A percentile compares a stretch with the other conserved stretches of the same genome.
These are phyloP conservation scores for Erythrobasidium yunnanense DNA, from an alignment of 768 basidiomycete genomes.

Conservation along the genomic window DNA sequence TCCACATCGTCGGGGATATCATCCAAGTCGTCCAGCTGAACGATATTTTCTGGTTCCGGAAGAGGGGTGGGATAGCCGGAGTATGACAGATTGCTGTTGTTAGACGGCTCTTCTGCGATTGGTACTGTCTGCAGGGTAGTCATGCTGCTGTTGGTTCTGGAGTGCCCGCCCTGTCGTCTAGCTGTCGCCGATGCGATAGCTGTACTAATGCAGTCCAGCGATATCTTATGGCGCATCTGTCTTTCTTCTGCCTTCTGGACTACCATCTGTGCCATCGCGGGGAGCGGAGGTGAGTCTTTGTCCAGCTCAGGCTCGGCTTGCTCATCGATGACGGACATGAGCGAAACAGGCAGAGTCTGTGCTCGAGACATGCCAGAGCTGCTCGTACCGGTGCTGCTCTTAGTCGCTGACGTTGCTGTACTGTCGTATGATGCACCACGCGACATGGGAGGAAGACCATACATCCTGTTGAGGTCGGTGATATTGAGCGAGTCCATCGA, in stretches of 20 bases:
- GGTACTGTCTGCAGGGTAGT: neutral
- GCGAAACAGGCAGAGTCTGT: neutral
- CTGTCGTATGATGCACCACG: neutral
- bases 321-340: neutral
- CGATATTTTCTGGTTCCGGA: conserved; percentile 1
- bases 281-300: neutral
- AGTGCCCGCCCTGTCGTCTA: conserved; percentile 14
- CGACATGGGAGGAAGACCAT: neutral
- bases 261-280: neutral
- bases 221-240: conserved; percentile 35
- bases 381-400: neutral
- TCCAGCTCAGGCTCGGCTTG: neutral
- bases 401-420: neutral
- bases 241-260: conserved; percentile 12
- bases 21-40: conserved; percentile 39
- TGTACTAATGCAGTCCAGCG: conserved; percentile 36
- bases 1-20: conserved; percentile 33
- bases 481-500: conserved; percentile 25
- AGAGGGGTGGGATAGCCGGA: conserved; percentile 5
- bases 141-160: conserved; percentile 6
- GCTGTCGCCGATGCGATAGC: conserved; percentile 36
- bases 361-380: neutral
- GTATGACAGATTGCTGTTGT: neutral
- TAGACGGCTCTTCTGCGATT: neutral
- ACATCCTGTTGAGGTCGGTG: conserved; percentile 18